Conservation (phyloP, 2,329 filamentous ascomycete genomes). For the Didymella keratinophila region DNA sequence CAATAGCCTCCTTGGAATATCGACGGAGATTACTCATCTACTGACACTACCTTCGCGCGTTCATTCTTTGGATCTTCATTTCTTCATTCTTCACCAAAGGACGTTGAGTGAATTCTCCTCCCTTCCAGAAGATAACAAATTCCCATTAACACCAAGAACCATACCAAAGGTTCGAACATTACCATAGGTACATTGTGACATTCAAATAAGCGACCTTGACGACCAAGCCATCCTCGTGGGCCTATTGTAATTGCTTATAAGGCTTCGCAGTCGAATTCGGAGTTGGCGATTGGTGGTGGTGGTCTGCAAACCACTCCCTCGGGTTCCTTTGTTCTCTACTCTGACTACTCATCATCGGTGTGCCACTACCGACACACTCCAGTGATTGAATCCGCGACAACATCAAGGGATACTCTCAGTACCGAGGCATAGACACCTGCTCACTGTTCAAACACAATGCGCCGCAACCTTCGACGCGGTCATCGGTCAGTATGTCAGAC, state of each 20-base stretch:
- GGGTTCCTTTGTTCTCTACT: conserved; percentile 7
- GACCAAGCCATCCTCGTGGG: not conserved
- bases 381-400: not conserved
- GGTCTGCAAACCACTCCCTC: not conserved
- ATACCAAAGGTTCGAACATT: not conserved
- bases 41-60: not conserved
- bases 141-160: not conserved
- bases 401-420: not conserved
- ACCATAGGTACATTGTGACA: not conserved
- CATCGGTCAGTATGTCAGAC: conserved; percentile 5
- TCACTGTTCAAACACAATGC: not conserved
- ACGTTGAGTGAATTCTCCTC: too few species aligned
- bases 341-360: not conserved
- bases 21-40: not conserved
- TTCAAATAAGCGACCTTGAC: not conserved
- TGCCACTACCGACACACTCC: not conserved
- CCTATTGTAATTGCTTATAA: not conserved
- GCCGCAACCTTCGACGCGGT: not conserved
- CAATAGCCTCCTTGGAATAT: fast-evolving
- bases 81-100: not conserved
- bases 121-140: not conserved
- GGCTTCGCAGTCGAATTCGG: not conserved
- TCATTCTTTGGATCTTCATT: not conserved
- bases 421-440: not conserved
- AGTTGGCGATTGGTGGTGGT: not conserved